Conservation (phyloP, 2,329 filamentous ascomycete species). For the Sporothrix brunneoviolacea region DNA sequence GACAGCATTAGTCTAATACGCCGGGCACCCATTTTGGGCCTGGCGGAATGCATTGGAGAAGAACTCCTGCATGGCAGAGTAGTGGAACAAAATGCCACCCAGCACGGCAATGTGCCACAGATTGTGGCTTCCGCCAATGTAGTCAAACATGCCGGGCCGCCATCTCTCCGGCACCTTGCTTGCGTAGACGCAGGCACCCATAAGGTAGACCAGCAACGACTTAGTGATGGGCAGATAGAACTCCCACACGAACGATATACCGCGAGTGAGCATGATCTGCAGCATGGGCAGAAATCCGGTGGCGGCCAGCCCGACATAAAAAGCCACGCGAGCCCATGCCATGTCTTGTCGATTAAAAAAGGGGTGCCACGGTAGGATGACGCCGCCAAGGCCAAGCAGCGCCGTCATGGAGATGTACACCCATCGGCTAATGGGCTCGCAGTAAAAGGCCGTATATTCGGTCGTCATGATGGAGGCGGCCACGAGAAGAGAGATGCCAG, state of each 20-base stretch:
- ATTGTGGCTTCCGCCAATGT: conserved; percentile 91
- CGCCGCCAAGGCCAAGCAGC: conserved; percentile 73
- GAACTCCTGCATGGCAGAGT: conserved; percentile 90
- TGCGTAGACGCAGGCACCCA: conserved; percentile 81
- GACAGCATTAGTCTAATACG: conserved; percentile 34
- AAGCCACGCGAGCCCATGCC: conserved; percentile 85
- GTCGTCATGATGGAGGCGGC: conserved; percentile 96
- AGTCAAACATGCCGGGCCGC: conserved; percentile 90
- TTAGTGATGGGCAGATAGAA: conserved; percentile 87
- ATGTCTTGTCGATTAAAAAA: conserved; percentile 89
- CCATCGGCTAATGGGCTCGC: conserved; percentile 81
- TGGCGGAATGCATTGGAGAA: conserved; percentile 72
- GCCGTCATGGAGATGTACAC: conserved; percentile 79
- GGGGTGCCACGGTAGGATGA: conserved; percentile 92
- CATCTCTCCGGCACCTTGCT: conserved; percentile 90
- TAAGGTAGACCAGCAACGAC: conserved; percentile 77
- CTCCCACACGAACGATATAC: conserved; percentile 71
- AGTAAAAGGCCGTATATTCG: conserved; percentile 98
- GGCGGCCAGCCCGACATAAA: conserved; percentile 79
- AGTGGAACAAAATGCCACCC: conserved; percentile 95
- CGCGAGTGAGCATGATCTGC: conserved; percentile 73
- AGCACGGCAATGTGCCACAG: conserved; percentile 95
- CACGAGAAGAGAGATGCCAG: conserved; percentile 89
- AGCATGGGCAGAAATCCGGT: conserved; percentile 86
- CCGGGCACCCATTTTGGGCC: conserved; percentile 53